Conservation (phyloP, 768 basidiomycete genomes). For the Psilocybe tampanensis region DNA sequence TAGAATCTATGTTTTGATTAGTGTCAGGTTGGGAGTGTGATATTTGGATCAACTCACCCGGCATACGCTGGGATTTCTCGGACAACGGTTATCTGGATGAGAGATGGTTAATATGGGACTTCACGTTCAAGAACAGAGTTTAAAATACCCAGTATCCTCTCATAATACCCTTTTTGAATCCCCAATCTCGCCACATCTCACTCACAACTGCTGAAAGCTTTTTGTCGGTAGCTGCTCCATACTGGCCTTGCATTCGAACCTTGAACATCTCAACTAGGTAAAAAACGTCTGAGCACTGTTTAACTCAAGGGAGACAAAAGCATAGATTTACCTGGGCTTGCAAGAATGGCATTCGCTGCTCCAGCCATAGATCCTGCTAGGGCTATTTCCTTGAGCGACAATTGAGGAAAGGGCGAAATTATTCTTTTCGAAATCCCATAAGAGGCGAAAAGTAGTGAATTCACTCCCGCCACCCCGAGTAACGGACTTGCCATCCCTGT, state of each 20-base stretch:
- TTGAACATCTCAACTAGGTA: conserved; percentile 94
- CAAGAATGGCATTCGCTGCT: conserved; percentile 85
- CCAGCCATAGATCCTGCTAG: conserved; percentile 92
- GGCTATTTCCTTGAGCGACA: conserved; percentile 79
- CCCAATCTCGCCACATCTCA: conserved; percentile 89
- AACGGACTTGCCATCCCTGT: conserved; percentile 92
- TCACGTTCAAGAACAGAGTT: neutral
- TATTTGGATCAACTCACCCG: conserved; percentile 53
- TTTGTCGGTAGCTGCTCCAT: conserved; percentile 81
- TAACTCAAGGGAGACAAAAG: neutral
- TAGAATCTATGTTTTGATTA: conserved; percentile 64
- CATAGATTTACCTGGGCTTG: conserved; percentile 73
- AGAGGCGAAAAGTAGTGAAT: conserved; percentile 91
- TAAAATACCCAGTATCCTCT: conserved; percentile 89
- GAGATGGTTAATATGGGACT: neutral
- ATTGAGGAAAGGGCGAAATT: conserved; percentile 86
- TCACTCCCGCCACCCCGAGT: conserved; percentile 92
- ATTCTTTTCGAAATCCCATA: conserved; percentile 82
- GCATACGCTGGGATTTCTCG: conserved; percentile 98
- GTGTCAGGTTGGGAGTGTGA: too few species aligned
- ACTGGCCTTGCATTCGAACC: conserved; percentile 96
- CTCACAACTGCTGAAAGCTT: conserved; percentile 66
- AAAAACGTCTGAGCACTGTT: neutral
- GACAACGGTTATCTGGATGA: conserved; percentile 75
- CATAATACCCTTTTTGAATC: conserved; percentile 89